Conservation (phyloP, 345 rosid species). For the Xanthoceras sorbifolium region DNA sequence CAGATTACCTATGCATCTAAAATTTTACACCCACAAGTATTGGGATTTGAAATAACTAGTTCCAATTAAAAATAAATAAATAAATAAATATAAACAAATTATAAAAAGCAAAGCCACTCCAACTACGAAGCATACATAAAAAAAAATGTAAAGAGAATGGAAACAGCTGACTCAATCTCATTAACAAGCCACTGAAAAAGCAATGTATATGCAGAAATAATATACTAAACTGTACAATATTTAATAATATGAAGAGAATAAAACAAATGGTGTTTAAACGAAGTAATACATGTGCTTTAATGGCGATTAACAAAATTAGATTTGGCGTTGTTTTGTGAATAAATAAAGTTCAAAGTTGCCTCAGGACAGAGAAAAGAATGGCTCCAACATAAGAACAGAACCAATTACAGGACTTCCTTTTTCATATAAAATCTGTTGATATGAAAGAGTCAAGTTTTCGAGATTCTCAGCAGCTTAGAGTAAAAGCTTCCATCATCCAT, state of each 20-base stretch:
- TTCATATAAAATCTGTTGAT: not conserved
- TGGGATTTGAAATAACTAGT: not conserved
- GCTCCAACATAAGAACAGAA: slow-evolving; percentile 27
- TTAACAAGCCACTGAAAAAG: not conserved
- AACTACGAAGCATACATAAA: not conserved
- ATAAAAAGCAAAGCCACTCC: not conserved
- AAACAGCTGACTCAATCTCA: not conserved
- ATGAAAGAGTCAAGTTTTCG: slow-evolving; percentile 38
- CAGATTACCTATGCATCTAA: slow-evolving; percentile 10
- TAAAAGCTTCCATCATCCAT: slow-evolving; percentile 26
- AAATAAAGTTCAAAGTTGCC: slow-evolving; percentile 38
- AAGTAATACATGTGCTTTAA: slow-evolving; percentile 9
- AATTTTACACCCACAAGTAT: not conserved
- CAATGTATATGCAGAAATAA: not conserved
- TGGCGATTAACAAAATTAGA: not conserved
- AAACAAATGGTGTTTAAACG: not conserved
- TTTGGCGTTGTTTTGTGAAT: not conserved
- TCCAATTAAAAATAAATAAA: not conserved
- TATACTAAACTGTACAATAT: not conserved
- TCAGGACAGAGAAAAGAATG: slow-evolving; percentile 56
- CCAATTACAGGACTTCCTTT: slow-evolving; percentile 12
- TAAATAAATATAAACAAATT: not conserved
- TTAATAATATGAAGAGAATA: not conserved
- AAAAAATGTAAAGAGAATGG: not conserved
- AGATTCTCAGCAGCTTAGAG: slow-evolving; percentile 52